Evolutionary conservation across 768 basidiomycete genomes (phyloP).

Genomic region (Boletus barrowsii): DNA sequence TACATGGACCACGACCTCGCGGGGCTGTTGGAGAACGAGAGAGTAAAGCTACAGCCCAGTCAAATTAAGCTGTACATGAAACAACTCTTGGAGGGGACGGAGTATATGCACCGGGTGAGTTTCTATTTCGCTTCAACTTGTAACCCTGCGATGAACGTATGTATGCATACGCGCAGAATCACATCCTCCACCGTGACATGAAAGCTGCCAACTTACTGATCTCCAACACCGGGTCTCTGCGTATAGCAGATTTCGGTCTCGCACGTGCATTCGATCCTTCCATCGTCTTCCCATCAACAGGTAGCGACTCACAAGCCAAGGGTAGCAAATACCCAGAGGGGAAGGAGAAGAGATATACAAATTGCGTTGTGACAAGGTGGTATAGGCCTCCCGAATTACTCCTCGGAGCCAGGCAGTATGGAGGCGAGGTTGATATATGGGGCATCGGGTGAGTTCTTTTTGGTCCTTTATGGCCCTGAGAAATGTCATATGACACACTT

Average conservation of each 20-base stretch:
- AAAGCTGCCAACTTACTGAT: constrained; percentile 98
- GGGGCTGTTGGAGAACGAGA: constrained; percentile 87
- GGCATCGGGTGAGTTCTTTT: constrained; percentile 74
- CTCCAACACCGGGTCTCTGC: constrained; percentile 76
- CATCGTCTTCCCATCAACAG: constrained; percentile 31
- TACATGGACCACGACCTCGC: constrained; percentile 99
- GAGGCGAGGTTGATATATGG: constrained; percentile 96
- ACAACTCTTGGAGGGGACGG: constrained; percentile 93
- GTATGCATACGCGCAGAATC: constrained; percentile 56
- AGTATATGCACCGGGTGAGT: constrained; percentile 90
- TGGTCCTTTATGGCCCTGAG: background rate
- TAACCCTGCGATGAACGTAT: constrained; percentile 6
- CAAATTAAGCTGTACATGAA: constrained; percentile 96
- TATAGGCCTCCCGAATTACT: constrained; percentile 92
- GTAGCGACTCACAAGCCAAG: constrained; percentile 18
- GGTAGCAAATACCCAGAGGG: constrained; percentile 38
- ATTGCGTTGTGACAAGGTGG: constrained; percentile 94
- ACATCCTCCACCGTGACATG: constrained; percentile 97
- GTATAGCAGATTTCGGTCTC: constrained; percentile 95
- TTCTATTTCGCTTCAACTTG: background rate
- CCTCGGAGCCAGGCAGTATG: constrained; percentile 85
- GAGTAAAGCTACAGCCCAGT: constrained; percentile 76
- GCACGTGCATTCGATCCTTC: constrained; percentile 74
- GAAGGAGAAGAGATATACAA: constrained; percentile 79
- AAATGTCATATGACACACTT: background rate